Evolutionary conservation across 1,139 yeast species (phyloP).

Genomic region (Meyerozyma athensensis): DNA sequence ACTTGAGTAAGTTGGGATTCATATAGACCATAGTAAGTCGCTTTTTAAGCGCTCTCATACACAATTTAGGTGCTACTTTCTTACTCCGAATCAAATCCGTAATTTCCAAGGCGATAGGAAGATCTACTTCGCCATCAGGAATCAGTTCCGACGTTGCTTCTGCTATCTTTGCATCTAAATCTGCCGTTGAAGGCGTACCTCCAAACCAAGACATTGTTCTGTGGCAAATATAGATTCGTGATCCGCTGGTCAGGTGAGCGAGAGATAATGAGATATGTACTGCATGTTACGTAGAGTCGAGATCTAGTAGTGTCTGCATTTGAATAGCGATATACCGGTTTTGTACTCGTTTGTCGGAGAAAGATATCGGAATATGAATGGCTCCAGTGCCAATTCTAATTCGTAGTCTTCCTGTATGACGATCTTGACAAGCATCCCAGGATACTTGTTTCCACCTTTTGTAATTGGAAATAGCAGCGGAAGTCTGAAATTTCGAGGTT

Average conservation of each 20-base stretch:
- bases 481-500: neutral
- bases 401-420: neutral
- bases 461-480: neutral
- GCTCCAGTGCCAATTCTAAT: neutral
- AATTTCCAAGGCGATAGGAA: slow-evolving; percentile 75
- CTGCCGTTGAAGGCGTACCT: slow-evolving; percentile 38
- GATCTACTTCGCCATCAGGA: slow-evolving; percentile 88
- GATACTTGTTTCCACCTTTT: neutral
- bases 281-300: too few relatives aligned
- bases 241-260: too few relatives aligned
- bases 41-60: slow-evolving; percentile 78
- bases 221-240: too few relatives aligned
- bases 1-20: slow-evolving; percentile 73
- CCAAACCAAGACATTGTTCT: slow-evolving; percentile 61
- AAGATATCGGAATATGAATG: neutral
- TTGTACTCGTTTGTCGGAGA: neutral
- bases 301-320: neutral
- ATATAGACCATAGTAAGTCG: slow-evolving; percentile 56
- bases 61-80: slow-evolving; percentile 74
- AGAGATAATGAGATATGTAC: too few relatives aligned
- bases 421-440: neutral
- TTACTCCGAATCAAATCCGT: slow-evolving; percentile 86
- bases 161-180: slow-evolving; percentile 60
- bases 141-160: slow-evolving; percentile 85
- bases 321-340: neutral